phyloP scores from a whole-genome alignment of 164 flowering plant genomes.

The Stephania cephalantha region DNA sequence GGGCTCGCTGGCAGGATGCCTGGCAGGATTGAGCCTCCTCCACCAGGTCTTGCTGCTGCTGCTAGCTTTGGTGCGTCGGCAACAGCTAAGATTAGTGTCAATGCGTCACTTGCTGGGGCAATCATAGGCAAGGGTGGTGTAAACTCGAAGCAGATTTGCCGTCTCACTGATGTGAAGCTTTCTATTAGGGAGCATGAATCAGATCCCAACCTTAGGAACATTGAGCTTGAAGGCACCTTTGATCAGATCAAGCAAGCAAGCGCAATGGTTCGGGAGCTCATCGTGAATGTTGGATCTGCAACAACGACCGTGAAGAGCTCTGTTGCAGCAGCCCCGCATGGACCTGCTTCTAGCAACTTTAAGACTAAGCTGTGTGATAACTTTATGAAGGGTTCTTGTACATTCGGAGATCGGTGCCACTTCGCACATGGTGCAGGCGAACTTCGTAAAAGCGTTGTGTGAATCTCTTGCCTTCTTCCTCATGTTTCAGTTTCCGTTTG shows the following conservation, averaged over 20 bases:
- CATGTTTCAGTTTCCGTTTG: not conserved
- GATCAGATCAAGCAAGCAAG: slow-evolving; percentile 80
- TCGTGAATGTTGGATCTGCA: slow-evolving; percentile 33
- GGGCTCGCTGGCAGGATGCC: slow-evolving; percentile 33
- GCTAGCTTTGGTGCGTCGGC: slow-evolving; percentile 69
- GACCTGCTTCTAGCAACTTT: slow-evolving; percentile 28
- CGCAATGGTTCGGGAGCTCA: slow-evolving; percentile 64
- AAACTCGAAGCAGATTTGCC: slow-evolving; percentile 72
- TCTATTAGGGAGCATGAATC: slow-evolving; percentile 60
- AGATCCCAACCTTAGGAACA: slow-evolving; percentile 57
- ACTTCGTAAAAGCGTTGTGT: slow-evolving; percentile 34
- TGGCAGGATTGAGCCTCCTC: slow-evolving; percentile 32
- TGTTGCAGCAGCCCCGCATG: slow-evolving; percentile 6
- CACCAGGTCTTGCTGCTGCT: slow-evolving; percentile 31
- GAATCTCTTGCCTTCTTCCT: not conserved
- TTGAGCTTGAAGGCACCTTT: slow-evolving; percentile 73
- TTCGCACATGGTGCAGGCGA: slow-evolving; percentile 70
- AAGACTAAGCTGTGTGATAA: slow-evolving; percentile 75
- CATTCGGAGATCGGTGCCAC: slow-evolving; percentile 68
- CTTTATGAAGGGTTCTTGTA: slow-evolving; percentile 55
- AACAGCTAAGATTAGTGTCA: slow-evolving; percentile 72
- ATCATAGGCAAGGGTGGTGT: slow-evolving; percentile 73
- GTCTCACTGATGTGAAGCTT: slow-evolving; percentile 62
- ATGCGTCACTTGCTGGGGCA: slow-evolving; percentile 70
- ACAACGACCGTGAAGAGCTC: slow-evolving; percentile 25